Evolutionary conservation across 2,329 filamentous ascomycete genomes (phyloP), one percentile per base, ranked within the genome.

Genomic region (Chaetomium olivaceum): DNA sequence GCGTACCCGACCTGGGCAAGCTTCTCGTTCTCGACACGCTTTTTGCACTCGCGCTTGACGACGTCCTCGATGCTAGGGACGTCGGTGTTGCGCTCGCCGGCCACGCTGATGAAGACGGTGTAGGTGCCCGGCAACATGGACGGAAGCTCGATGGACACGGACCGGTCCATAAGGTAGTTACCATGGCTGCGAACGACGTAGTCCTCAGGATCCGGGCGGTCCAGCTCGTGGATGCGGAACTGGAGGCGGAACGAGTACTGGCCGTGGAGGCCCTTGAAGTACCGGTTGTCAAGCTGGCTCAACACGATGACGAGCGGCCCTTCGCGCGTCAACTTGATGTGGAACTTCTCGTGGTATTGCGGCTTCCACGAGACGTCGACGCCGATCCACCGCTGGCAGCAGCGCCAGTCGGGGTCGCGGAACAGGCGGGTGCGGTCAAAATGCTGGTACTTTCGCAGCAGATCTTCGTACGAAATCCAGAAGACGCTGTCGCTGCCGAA

Each of bases 401-500:
- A 83, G 79, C 58, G 84, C 85, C 85, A 87, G 50, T 84, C 88
- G 1, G 76, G 74, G 25, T 78, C 76, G 27, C 80, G 81, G 70
- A 87, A 87, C 25, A 87, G 80, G 1, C 85, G 82, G 0, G 85
- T 87, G 64, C 85, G 82, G 71, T 87, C 83, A 65, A 87, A 83
- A 59, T 82, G 80, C 68, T 85, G 83, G 62, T 85, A 87, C 69
- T 86, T 86, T 67, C 79, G 78, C n/a, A 87, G 79, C 12, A 87
- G 80, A 70, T 87, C 85, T 21, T 83, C 79, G 70, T 87, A 87
- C 2, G 82, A 80, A 71, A 86, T 87, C 84, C 84, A 86, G 67
- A 86, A 87, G 55, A 83, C 86, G 27, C 90, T 91, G 71, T 93
- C 91, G 70, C 92, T 89, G 48, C 91, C 90, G 70, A 93, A 93